A percentile compares a stretch with the other conserved stretches of the same genome.
phyloP scores from a whole-genome alignment of 2,329 filamentous ascomycete species.

The Chaetomium sp. region DNA sequence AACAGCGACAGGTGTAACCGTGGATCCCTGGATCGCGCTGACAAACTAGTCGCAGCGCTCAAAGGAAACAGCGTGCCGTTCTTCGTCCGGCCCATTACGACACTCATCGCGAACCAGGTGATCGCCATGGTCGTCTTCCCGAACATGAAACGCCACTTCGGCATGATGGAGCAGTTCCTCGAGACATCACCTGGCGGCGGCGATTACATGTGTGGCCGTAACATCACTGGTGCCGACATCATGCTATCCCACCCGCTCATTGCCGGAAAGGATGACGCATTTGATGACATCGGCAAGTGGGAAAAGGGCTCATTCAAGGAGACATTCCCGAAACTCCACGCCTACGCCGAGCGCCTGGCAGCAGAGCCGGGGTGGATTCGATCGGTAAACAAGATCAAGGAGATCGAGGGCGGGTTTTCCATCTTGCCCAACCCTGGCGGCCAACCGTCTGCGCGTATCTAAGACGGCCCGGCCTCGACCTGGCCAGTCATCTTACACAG shows the following conservation, averaged over 20 bases:
- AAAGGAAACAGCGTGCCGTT: constrained; percentile 53
- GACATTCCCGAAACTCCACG: constrained; percentile 48
- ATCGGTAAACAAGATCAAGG: constrained; percentile 52
- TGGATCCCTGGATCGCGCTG: not conserved
- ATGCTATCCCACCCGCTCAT: constrained; percentile 57
- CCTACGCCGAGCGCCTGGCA: constrained; percentile 51
- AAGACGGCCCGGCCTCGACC: not conserved
- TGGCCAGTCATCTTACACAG: constrained; percentile 6
- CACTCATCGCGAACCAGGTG: constrained; percentile 48
- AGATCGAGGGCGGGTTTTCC: constrained; percentile 49
- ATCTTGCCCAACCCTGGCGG: constrained; percentile 35
- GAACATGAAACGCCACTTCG: constrained; percentile 52
- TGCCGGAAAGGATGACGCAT: constrained; percentile 44
- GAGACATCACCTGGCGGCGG: constrained; percentile 45
- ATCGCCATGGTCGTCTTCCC: constrained; percentile 49
- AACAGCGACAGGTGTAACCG: not conserved
- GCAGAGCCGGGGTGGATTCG: constrained; percentile 51
- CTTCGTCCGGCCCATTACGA: constrained; percentile 55
- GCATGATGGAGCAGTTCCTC: constrained; percentile 54
- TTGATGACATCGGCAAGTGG: constrained; percentile 48
- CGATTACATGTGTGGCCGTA: constrained; percentile 53
- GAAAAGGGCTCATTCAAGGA: constrained; percentile 34
- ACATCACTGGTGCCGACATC: constrained; percentile 56
- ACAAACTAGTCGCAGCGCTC: constrained; percentile 41
- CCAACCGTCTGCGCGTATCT: constrained; percentile 16